phyloP scores from a whole-genome alignment of 768 basidiomycete genomes.

The Boletales sp. region DNA sequence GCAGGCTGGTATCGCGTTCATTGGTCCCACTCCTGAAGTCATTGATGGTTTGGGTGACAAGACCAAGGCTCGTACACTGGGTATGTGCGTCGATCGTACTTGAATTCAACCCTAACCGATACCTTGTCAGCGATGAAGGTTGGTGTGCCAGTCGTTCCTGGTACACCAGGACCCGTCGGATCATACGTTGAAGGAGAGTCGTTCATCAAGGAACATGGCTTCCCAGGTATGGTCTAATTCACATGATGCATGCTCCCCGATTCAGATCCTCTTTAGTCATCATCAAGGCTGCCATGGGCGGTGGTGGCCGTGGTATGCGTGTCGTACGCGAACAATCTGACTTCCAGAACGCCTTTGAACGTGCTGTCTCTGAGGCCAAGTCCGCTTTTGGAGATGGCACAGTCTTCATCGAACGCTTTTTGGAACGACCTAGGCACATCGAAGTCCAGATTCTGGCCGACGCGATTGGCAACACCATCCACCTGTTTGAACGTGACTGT shows the following conservation, averaged over 20 bases:
- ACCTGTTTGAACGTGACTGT: slow-evolving; percentile 98
- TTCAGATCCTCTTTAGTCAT: slow-evolving; percentile 57
- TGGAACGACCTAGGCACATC: slow-evolving; percentile 95
- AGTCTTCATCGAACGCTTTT: slow-evolving; percentile 97
- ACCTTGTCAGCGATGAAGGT: slow-evolving; percentile 68
- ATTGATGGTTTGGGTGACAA: slow-evolving; percentile 99
- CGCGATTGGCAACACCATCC: slow-evolving; percentile 88
- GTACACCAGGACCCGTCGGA: slow-evolving; percentile 92
- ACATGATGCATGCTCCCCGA: neutral
- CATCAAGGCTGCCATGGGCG: slow-evolving; percentile 99
- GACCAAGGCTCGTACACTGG: slow-evolving; percentile 91
- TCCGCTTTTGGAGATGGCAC: slow-evolving; percentile 98
- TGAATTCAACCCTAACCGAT: neutral
- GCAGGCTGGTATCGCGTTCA: slow-evolving; percentile 94
- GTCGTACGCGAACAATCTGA: slow-evolving; percentile 93
- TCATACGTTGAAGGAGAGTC: slow-evolving; percentile 74
- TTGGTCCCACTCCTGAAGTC: slow-evolving; percentile 92
- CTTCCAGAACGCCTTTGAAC: slow-evolving; percentile 85
- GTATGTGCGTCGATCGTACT: slow-evolving; percentile 36
- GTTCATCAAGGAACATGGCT: slow-evolving; percentile 95
- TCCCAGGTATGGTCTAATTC: slow-evolving; percentile 61
- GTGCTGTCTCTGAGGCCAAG: slow-evolving; percentile 93
- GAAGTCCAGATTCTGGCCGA: slow-evolving; percentile 97
- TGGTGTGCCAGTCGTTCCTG: slow-evolving; percentile 95
- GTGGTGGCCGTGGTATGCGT: slow-evolving; percentile 98